Base-by-base conservation (phyloP, 306 rosid genomes). In the Gleditsia sinensis region DNA sequence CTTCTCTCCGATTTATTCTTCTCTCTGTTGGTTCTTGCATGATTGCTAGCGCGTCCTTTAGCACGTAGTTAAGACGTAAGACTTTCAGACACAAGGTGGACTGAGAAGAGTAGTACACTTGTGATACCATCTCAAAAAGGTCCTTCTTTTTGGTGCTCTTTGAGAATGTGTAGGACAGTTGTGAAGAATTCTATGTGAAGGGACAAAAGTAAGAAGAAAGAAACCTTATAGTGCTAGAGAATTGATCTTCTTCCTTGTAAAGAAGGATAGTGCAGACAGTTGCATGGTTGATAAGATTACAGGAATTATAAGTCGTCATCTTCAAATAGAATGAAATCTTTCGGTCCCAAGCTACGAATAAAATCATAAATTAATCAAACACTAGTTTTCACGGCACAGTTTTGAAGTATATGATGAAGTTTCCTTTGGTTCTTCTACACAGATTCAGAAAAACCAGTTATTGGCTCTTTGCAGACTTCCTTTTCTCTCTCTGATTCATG, bases 321-420 rank as follows among this genome's bases (percentile, higher is more conserved):
- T 43, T 65, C 64, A 34, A 46, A 66, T 33, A 71, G 80, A 27
- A 42, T 75, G 53, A 71, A 82, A 74, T 69, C 75, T 49, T 37
- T 59, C 75, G 87, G 85, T 84, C 88, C 86, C 84, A 56, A 75
- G 51, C 72, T 70, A 77, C 36, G 30, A 48, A 37, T 55, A 17
- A 80, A 69, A 63, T 55, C 56, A 40, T 32, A 70, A 71, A 30
- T 36, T 60, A 55, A 17, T 36, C 67, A 55, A 17, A 36, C 34
- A 56, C 71, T 43, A 32, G 72, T 80, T 61, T 79, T 53, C 76
- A 61, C 61, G 33, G 61, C 59, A 46, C 68, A 69, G 68, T 60
- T 34, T 64, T 43, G 68, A 43, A 19, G 53, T 74, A 49, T 36
- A 28, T 33, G 61, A 73, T 51, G n/a, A 56, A 25, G 50, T 28